Evolutionary conservation across 2,329 filamentous ascomycete species (phyloP).

Genomic region (Colletotrichum scovillei): DNA sequence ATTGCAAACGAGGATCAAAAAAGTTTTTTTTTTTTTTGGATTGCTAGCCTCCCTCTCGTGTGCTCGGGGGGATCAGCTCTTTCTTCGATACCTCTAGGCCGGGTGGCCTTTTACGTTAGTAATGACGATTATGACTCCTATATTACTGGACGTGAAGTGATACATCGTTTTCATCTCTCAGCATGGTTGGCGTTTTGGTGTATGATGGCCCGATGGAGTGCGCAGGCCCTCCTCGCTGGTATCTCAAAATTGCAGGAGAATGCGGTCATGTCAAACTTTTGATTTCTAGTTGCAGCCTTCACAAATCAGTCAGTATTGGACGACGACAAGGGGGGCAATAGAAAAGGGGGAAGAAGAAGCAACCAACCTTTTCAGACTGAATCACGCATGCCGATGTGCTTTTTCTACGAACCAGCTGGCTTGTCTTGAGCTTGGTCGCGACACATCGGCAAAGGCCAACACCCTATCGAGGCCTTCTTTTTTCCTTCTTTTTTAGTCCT

Average conservation of each 20-base stretch:
- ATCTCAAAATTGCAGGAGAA: too few relatives aligned
- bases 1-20: slow-evolving; percentile 7
- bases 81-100: slow-evolving; percentile 20
- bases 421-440: neutral
- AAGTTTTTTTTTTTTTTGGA: slow-evolving; percentile 4
- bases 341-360: too few relatives aligned
- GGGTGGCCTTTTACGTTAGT: slow-evolving; percentile 18
- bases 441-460: slow-evolving; percentile 34
- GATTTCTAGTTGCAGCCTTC: neutral
- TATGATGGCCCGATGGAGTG: too few relatives aligned
- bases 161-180: too few relatives aligned
- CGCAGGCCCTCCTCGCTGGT: neutral
- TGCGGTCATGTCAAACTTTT: neutral
- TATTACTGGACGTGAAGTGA: neutral
- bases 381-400: slow-evolving; percentile 28
- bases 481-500: too few relatives aligned
- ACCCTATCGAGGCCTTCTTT: neutral
- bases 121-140: slow-evolving; percentile 28
- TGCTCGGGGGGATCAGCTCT: neutral
- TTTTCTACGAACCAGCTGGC: neutral
- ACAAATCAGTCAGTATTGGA: slow-evolving; percentile 3
- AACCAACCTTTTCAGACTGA: slow-evolving; percentile 25
- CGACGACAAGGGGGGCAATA: neutral
- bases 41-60: neutral
- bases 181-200: too few relatives aligned